These are phyloP conservation scores for Cicer arietinum DNA, from an alignment of 306 rosid genomes.

Conservation along the genomic window DNA sequence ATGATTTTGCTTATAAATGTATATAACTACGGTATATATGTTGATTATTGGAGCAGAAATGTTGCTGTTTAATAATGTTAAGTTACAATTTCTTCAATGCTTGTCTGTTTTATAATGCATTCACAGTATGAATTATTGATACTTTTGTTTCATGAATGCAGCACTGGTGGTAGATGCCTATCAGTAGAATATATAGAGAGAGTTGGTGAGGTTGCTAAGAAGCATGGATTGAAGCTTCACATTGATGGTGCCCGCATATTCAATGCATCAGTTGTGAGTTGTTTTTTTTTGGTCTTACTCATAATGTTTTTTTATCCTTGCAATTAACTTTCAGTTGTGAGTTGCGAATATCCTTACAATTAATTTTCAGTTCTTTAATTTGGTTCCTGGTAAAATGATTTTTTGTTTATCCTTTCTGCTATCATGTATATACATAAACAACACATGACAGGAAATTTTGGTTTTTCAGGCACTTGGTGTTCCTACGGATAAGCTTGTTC, in stretches of 20 bases:
- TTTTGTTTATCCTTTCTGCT: not conserved
- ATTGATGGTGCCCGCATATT: constrained; percentile 95
- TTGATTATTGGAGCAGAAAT: constrained; percentile 6
- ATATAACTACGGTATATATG: not conserved
- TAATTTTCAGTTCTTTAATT: constrained; percentile 3
- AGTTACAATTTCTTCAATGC: not conserved
- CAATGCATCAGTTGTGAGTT: constrained; percentile 82
- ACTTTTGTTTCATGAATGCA: constrained; percentile 49
- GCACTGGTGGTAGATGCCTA: constrained; percentile 85
- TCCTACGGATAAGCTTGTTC: constrained; percentile 81
- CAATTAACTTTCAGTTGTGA: no score
- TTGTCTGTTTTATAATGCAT: not conserved
- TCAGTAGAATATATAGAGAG: constrained; percentile 77
- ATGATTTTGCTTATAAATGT: not conserved
- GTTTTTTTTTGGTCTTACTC: not conserved
- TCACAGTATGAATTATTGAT: constrained; percentile 21
- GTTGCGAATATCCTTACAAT: not conserved
- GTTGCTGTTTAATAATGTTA: not conserved
- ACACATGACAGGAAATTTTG: constrained; percentile 36
- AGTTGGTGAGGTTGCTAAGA: constrained; percentile 86
- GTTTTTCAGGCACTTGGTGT: constrained; percentile 83
- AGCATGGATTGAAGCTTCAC: constrained; percentile 87
- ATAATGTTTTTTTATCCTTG: no score
- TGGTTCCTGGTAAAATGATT: constrained; percentile 3
- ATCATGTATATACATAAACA: not conserved